phyloP scores from a whole-genome alignment of 768 basidiomycete species.

The Lactifluus volemus region DNA sequence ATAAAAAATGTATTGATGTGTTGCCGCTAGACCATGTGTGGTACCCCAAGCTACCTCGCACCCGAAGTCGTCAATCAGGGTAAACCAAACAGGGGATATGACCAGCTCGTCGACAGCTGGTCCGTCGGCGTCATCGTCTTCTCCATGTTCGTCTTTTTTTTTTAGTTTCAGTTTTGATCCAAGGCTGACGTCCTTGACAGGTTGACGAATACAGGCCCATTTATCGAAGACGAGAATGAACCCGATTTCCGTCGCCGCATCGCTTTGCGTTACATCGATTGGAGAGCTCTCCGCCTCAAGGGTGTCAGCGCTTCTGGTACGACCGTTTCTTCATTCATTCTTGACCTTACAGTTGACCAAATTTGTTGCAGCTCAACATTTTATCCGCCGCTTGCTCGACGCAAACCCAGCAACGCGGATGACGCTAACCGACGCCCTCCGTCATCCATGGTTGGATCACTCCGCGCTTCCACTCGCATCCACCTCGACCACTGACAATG shows the following conservation, averaged over 20 bases:
- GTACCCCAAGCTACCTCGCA: slow-evolving; percentile 90
- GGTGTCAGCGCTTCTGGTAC: slow-evolving; percentile 36
- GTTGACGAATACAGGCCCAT: slow-evolving; percentile 1
- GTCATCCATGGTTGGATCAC: slow-evolving; percentile 67
- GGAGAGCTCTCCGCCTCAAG: not conserved
- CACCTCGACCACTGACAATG: not conserved
- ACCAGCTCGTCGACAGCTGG: slow-evolving; percentile 90
- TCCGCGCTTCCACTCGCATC: not conserved
- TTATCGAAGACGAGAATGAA: slow-evolving; percentile 9
- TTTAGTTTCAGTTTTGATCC: not conserved
- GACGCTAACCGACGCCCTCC: slow-evolving; percentile 56
- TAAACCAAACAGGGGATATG: slow-evolving; percentile 61
- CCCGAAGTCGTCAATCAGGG: slow-evolving; percentile 77
- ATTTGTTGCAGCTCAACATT: slow-evolving; percentile 43
- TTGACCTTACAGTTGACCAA: not conserved
- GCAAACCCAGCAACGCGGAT: slow-evolving; percentile 59
- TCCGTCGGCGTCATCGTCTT: slow-evolving; percentile 93
- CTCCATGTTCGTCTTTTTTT: slow-evolving; percentile 55
- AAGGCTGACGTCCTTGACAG: not conserved
- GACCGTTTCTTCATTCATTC: slow-evolving; percentile 16
- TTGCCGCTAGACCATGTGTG: slow-evolving; percentile 74
- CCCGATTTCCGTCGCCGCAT: slow-evolving; percentile 10
- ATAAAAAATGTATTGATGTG: no score
- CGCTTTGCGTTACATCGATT: slow-evolving; percentile 11
- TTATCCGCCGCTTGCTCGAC: slow-evolving; percentile 58